Base-by-base conservation (phyloP, 2,329 filamentous ascomycete genomes). In the Teratosphaeria pseudoeucalypti region DNA sequence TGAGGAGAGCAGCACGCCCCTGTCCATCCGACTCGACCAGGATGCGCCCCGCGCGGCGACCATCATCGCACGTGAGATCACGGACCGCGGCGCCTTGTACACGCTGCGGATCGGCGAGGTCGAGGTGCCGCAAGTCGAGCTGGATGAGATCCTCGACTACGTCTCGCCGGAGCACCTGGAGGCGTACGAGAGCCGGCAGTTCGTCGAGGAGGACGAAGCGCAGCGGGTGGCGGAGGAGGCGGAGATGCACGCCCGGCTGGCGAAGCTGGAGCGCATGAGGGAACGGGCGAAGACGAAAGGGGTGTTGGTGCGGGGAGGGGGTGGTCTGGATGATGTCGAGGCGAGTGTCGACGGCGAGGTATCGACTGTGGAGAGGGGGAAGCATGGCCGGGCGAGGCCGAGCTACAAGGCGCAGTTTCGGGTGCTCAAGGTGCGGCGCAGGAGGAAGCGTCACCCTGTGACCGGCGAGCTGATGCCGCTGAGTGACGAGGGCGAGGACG, bases 101-200 rank as follows among this genome's bases (percentile, higher is more conserved):
- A 63, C 61, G 0, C n/a, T 73, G 27, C 63, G 63, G 52, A 65
- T 72, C 27, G 71, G 68, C 37, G 60, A 63, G 2, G 62, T 65
- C 2, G 55, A 61, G 6, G 58, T 72, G 2, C 57, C 65, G 3
- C 64, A 67, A 49, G 62, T 74, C 49, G 57, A 61, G 6, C 52
- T 72, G 3, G 60, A 69, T 12, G 70, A 72, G 55, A 64, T 73
- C 23, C 60, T 70, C 9, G 66, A 72, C 23, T 73, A 71, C 58
- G 67, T 73, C 14, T 72, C 70, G 6, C 61, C 69, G n/a, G 62
- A 65, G 34, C 67, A 72, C 37, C 60, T 73, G 26, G 72, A 74
- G 58, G 64, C 63, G 2, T 74, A 65, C 55, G 72, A 74, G 57
- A 68, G 71, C 58, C 55, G 60, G 39, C 60, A 64, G 26, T 74